phyloP scores from a whole-genome alignment of 164 flowering plant species.

The Kalanchoe fedtschenkoi region DNA sequence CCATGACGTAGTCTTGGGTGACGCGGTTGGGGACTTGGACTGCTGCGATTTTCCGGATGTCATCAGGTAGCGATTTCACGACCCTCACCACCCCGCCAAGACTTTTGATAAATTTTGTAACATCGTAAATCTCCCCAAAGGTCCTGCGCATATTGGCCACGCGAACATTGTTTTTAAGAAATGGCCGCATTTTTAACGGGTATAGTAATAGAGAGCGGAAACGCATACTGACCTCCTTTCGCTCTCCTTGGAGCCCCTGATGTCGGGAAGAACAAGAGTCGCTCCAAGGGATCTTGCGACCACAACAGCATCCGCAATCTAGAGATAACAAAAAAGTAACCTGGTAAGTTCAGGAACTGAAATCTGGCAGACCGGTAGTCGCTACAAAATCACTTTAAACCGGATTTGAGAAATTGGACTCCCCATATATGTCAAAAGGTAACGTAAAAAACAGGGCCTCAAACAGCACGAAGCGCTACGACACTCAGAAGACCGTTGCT shows the following conservation, averaged over 20 bases:
- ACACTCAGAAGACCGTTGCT: not conserved
- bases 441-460: too few species aligned
- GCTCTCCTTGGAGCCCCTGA: constrained; percentile 67
- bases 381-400: too few species aligned
- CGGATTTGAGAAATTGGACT: too few species aligned
- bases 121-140: constrained; percentile 80
- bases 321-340: constrained; percentile 8
- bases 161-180: not conserved
- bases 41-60: constrained; percentile 40
- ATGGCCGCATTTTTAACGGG: not conserved
- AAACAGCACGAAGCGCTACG: too few species aligned
- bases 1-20: constrained; percentile 47
- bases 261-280: constrained; percentile 89
- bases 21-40: constrained; percentile 75
- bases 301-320: constrained; percentile 86
- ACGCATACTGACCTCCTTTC: constrained; percentile 43
- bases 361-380: too few species aligned
- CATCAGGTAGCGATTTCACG: constrained; percentile 38
- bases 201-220: not conserved
- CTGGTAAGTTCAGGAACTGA: not conserved
- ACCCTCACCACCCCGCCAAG: constrained; percentile 70
- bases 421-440: too few species aligned
- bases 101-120: constrained; percentile 54
- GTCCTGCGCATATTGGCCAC: constrained; percentile 30
- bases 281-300: constrained; percentile 85